These are phyloP conservation scores for Phytopythium oedochilum DNA, from an alignment of 352 stramenopile species.

Conservation along the genomic window DNA sequence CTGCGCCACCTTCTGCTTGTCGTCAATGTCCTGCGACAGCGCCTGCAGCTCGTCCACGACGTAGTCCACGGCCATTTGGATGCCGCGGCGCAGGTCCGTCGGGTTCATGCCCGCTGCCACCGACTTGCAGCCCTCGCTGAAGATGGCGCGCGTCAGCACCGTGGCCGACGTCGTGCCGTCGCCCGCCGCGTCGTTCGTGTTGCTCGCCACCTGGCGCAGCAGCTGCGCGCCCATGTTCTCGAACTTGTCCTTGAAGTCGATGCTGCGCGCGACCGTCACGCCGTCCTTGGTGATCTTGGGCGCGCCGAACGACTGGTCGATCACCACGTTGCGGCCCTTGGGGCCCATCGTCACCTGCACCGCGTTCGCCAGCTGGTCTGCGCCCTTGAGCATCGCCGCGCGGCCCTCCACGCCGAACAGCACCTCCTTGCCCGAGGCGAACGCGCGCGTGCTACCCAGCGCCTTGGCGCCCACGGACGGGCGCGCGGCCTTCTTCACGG, in stretches of 20 bases:
- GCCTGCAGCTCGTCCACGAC: conserved; percentile 94
- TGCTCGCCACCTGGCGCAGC: conserved; percentile 88
- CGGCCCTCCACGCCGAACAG: conserved; percentile 98
- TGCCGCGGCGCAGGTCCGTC: conserved; percentile 97
- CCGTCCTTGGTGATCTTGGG: conserved; percentile 83
- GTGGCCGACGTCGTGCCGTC: conserved; percentile 99
- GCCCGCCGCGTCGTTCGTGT: conserved; percentile 99
- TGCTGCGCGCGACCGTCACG: conserved; percentile 67
- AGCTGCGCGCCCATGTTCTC: conserved; percentile 79
- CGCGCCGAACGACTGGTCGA: conserved; percentile 93
- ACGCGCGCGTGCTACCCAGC: conserved; percentile 53
- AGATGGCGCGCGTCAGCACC: conserved; percentile 98
- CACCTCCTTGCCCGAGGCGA: conserved; percentile 96
- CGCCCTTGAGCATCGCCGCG: conserved; percentile 97
- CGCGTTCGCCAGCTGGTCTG: conserved; percentile 98
- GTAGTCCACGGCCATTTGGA: conserved; percentile 96
- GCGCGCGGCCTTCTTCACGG: conserved; percentile 59
- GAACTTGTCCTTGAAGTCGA: conserved; percentile 81
- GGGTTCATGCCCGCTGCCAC: conserved; percentile 99
- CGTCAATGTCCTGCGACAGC: conserved; percentile 96
- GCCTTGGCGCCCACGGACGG: conserved; percentile 17
- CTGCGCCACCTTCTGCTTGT: conserved; percentile 99
- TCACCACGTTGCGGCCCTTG: conserved; percentile 99
- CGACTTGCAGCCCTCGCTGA: conserved; percentile 98
- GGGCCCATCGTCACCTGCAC: conserved; percentile 99